These are phyloP conservation scores for Xylaria sp. DNA, from an alignment of 2,329 filamentous ascomycete species.

Conservation along the genomic window DNA sequence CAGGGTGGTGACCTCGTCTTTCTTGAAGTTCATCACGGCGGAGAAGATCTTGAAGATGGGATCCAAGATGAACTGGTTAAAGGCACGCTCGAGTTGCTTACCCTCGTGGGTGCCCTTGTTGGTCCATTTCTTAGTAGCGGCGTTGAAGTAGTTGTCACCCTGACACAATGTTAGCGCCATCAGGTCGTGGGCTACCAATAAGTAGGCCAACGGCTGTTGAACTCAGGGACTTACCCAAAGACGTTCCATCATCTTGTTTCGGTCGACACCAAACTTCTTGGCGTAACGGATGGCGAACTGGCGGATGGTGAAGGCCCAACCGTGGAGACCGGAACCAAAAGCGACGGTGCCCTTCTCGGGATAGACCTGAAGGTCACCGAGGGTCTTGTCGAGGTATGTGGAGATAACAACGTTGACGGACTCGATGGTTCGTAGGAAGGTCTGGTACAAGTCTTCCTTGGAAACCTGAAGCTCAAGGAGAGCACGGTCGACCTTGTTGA, in stretches of 20 bases:
- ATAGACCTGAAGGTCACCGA: constrained; percentile 98
- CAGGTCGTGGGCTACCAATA: constrained; percentile 23
- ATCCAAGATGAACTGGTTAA: constrained; percentile 99
- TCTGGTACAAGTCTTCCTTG: constrained; percentile 99
- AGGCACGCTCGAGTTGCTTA: constrained; percentile 92
- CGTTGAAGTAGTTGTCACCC: constrained; percentile 99
- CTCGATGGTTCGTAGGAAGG: constrained; percentile 99
- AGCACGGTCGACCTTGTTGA: constrained; percentile 99
- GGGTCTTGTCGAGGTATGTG: constrained; percentile 95
- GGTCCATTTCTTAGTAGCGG: constrained; percentile 99
- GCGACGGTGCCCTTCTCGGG: constrained; percentile 97
- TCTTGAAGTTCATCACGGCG: constrained; percentile 98
- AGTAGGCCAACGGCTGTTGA: neutral
- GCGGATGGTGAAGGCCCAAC: constrained; percentile 99
- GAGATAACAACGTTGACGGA: constrained; percentile 99
- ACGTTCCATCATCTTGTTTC: constrained; percentile 99
- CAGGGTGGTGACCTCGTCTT: constrained; percentile 82
- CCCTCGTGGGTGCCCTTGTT: constrained; percentile 83
- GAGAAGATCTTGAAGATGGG: constrained; percentile 99
- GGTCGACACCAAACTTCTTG: constrained; percentile 99
- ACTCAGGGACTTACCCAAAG: constrained; percentile 89
- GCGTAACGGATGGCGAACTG: constrained; percentile 96
- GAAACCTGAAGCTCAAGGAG: constrained; percentile 97
- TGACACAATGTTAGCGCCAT: constrained; percentile 35
- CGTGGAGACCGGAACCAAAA: constrained; percentile 99